Percentiles rank a stretch among this genome's conserved stretches.
phyloP scores from a whole-genome alignment of 2,329 filamentous ascomycete genomes.

The Cladosporium oxysporum region DNA sequence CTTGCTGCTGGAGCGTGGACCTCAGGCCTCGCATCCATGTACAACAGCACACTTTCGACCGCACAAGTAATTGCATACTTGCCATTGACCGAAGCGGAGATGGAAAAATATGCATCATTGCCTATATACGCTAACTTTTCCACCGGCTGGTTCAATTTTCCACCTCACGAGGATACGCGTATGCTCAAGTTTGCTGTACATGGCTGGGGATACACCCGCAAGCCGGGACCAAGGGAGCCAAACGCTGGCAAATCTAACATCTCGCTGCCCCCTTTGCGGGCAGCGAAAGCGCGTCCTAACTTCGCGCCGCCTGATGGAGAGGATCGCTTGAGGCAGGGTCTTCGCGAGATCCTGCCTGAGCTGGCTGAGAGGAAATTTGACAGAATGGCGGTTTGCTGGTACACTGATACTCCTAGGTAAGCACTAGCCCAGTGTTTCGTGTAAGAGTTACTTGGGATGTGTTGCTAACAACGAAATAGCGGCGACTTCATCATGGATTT shows the following conservation, averaged over 20 bases:
- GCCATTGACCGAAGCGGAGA: slow-evolving; percentile 67
- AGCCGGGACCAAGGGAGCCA: slow-evolving; percentile 39
- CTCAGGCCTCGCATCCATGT: slow-evolving; percentile 26
- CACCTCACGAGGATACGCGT: slow-evolving; percentile 51
- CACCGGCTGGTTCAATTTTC: slow-evolving; percentile 69
- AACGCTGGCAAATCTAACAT: slow-evolving; percentile 12
- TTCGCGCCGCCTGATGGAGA: slow-evolving; percentile 16
- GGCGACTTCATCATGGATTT: slow-evolving; percentile 54
- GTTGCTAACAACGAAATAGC: slow-evolving; percentile 27
- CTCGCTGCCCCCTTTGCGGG: slow-evolving; percentile 7
- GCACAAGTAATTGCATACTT: slow-evolving; percentile 78
- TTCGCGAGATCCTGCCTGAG: slow-evolving; percentile 15
- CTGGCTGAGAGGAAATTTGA: slow-evolving; percentile 41
- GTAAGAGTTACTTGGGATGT: too few relatives aligned
- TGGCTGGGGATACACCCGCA: slow-evolving; percentile 46
- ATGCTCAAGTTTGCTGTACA: slow-evolving; percentile 50
- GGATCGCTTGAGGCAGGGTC: slow-evolving; percentile 12
- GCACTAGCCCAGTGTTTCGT: background rate
- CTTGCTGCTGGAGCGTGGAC: slow-evolving; percentile 33
- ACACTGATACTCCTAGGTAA: slow-evolving; percentile 49
- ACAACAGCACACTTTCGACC: slow-evolving; percentile 56
- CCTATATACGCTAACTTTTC: slow-evolving; percentile 71
- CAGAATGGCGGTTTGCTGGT: slow-evolving; percentile 50
- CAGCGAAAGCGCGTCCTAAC: slow-evolving; percentile 10
- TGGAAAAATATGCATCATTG: slow-evolving; percentile 60